These are phyloP conservation scores for Hyaloscypha hepaticicola DNA, from an alignment of 495 filamentous ascomycete genomes.

Conservation along the genomic window DNA sequence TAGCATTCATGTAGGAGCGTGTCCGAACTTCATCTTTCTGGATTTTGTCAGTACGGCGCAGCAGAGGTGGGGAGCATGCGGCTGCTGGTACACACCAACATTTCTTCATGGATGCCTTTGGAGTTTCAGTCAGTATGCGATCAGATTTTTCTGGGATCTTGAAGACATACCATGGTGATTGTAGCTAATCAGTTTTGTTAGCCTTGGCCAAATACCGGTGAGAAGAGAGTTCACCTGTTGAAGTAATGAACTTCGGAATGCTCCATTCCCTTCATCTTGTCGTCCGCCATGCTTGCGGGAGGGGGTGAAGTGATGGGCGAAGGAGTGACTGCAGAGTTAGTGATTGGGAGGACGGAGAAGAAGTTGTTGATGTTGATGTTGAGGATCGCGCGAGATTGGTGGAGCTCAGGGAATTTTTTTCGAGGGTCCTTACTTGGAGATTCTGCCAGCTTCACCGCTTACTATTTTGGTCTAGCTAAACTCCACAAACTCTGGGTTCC, in stretches of 20 bases:
- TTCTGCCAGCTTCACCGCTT: neutral
- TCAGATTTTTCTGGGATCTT: neutral
- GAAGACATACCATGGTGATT: constrained; percentile 82
- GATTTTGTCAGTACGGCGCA: constrained; percentile 16
- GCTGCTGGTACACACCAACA: constrained; percentile 70
- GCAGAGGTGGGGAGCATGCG: constrained; percentile 10
- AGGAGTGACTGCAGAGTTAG: neutral
- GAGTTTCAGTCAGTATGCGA: neutral
- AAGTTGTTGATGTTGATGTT: neutral
- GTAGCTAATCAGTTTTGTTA: constrained; percentile 58
- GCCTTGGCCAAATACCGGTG: constrained; percentile 22
- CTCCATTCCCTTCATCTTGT: constrained; percentile 62
- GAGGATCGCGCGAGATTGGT: neutral
- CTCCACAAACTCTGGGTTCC: neutral
- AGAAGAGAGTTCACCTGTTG: constrained; percentile 68
- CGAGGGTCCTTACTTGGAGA: neutral
- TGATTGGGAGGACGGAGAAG: neutral
- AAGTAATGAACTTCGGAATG: constrained; percentile 96
- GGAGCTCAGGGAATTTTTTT: neutral
- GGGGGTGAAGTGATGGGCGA: neutral
- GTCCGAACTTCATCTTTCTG: constrained; percentile 99
- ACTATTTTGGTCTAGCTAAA: neutral
- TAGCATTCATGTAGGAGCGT: constrained; percentile 91
- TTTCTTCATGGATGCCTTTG: constrained; percentile 93
- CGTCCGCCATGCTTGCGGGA: constrained; percentile 34